phyloP scores from a whole-genome alignment of 257 asterid species.

The Rehmannia glutinosa region DNA sequence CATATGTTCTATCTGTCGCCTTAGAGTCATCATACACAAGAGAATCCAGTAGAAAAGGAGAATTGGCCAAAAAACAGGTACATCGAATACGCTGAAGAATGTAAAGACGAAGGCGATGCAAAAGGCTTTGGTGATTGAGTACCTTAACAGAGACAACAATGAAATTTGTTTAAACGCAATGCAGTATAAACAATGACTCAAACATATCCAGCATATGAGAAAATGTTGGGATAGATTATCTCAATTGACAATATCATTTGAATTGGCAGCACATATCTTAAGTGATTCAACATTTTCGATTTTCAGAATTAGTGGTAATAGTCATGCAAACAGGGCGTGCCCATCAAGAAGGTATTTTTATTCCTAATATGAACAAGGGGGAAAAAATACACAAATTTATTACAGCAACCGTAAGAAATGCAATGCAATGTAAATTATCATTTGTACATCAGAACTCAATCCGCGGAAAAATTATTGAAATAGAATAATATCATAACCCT shows the following conservation, averaged over 20 bases:
- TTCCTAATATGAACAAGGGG: too few relatives aligned
- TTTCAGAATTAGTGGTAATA: neutral
- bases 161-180: neutral
- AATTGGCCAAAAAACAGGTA: conserved; percentile 58
- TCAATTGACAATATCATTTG: neutral
- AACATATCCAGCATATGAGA: neutral
- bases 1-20: conserved; percentile 48
- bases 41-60: conserved; percentile 56
- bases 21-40: conserved; percentile 41
- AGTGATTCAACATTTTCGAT: neutral
- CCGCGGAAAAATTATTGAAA: neutral
- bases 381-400: too few relatives aligned
- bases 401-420: too few relatives aligned
- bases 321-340: too few relatives aligned
- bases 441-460: neutral
- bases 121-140: conserved; percentile 50
- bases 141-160: conserved; percentile 25
- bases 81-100: conserved; percentile 40
- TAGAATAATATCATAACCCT: neutral
- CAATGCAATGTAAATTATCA: neutral
- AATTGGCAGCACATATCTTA: neutral
- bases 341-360: neutral
- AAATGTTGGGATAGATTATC: neutral
- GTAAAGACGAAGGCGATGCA: conserved; percentile 43
- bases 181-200: neutral